Base-by-base conservation (phyloP, 2,329 filamentous ascomycete genomes). In the Pyrenochaeta sp. region DNA sequence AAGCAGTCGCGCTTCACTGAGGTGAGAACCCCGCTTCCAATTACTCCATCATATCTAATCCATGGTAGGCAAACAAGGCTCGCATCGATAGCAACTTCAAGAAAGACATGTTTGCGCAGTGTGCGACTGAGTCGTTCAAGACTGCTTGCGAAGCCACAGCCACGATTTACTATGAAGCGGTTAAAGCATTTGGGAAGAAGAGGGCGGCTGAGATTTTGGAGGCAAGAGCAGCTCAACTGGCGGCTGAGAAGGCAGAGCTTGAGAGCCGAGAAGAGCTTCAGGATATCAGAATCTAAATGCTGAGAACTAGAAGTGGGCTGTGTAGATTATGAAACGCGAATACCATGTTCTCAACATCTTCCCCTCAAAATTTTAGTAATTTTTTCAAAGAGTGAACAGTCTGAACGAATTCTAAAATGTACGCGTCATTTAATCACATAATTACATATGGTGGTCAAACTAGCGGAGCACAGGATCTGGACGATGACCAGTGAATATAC, bases 51-150 rank as follows among this genome's bases (percentile, higher is more conserved):
- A 27, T n/a, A 46, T 25, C 45, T 47, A 34, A 47, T 36, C 9
- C 19, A 13, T 19, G 10, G 2, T 12, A 47, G 39, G 22, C 44
- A 9, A 58, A 46, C 30, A 63, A 58, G 32, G 45, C 44, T 30
- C 49, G 46, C 0, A 82, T 87, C 42, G 84, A 87, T 50, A 64
- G 72, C 47, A 81, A 83, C n/a, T 86, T 87, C 67, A 80, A 78
- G 65, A 64, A 50, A 1, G 75, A 77, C 54, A 57, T 80, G 67
- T 69, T 72, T 24, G 59, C 64, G 2, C 62, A 73, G 55, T 80
- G 78, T 52, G 58, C 50, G 2, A 69, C 51, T 8, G 59, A 74
- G 46, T 54, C 50, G 0, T 54, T 54, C 0, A 50, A 58, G n/a
- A 37, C 42, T 34, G 42, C 47, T 24, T 77, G 76, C 48, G 61